A percentile compares a stretch with the other conserved stretches of the same genome.
phyloP scores from a whole-genome alignment of 2,329 filamentous ascomycete species.

The Clarireedia paspali region DNA sequence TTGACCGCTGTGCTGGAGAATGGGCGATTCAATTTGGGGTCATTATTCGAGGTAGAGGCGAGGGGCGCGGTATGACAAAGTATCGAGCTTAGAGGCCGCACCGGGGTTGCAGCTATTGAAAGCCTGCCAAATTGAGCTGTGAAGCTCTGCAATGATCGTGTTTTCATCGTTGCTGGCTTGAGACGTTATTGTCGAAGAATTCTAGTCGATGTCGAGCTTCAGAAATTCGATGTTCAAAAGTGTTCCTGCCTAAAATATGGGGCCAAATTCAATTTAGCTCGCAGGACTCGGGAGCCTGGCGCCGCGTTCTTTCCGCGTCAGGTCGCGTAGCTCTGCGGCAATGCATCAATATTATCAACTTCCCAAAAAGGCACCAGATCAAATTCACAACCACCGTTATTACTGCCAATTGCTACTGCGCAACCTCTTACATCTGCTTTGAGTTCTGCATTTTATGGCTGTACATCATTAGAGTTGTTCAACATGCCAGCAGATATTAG shows the following conservation, averaged over 20 bases:
- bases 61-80: conserved; percentile 13
- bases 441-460: neutral
- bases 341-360: neutral
- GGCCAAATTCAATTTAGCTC: conserved; percentile 3
- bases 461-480: neutral
- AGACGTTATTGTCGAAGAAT: conserved; percentile 6
- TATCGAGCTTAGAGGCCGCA: conserved; percentile 20
- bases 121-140: conserved; percentile 25
- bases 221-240: neutral
- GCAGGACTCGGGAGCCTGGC: neutral
- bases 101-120: conserved; percentile 26
- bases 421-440: neutral
- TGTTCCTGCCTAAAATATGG: neutral
- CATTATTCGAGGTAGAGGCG: conserved; percentile 23
- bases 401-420: neutral
- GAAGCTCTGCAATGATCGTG: conserved; percentile 22
- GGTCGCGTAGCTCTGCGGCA: conserved; percentile 1
- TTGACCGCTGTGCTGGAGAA: conserved; percentile 63
- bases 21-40: conserved; percentile 43
- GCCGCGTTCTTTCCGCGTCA: conserved; percentile 7
- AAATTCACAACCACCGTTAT: conserved; percentile 1
- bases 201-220: neutral
- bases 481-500: conserved; percentile 81
- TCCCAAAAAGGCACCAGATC: neutral
- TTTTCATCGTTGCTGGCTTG: conserved; percentile 22